Conservation (phyloP, 2,329 filamentous ascomycete species). For the Alternaria arborescens region DNA sequence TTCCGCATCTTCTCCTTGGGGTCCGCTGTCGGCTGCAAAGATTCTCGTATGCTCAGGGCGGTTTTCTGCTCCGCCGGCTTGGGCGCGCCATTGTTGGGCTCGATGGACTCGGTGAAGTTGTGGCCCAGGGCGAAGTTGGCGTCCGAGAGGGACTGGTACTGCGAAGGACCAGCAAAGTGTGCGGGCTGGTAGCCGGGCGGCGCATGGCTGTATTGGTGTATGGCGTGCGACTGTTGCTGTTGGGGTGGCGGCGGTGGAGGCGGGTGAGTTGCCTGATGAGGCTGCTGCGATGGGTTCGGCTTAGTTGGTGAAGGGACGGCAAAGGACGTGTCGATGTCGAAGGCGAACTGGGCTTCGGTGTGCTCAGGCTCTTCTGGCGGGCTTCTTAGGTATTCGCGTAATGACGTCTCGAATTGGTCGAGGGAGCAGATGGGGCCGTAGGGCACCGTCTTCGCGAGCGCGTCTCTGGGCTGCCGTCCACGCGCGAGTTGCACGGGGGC, state of each 20-base stretch:
- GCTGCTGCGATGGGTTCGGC: conserved; percentile 7
- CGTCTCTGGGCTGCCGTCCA: conserved; percentile 51
- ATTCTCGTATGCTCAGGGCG: conserved; percentile 48
- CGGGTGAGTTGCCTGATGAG: conserved; percentile 4
- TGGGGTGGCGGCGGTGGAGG: conserved; percentile 2
- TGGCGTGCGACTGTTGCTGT: conserved; percentile 16
- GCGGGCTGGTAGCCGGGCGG: conserved; percentile 43
- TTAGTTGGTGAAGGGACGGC: conserved; percentile 31
- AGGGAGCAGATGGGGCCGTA: conserved; percentile 42
- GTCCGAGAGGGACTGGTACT: conserved; percentile 39
- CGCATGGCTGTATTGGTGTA: conserved; percentile 26
- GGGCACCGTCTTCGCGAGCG: conserved; percentile 43
- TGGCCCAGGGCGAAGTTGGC: conserved; percentile 37
- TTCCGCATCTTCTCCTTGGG: conserved; percentile 55
- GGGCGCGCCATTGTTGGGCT: conserved; percentile 12
- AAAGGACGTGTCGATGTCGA: conserved; percentile 51
- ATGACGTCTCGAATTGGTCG: conserved; percentile 48
- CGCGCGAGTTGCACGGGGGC: conserved; percentile 41
- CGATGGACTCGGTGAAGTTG: conserved; percentile 21
- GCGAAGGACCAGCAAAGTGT: conserved; percentile 29
- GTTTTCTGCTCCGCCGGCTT: conserved; percentile 36
- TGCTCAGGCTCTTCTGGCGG: conserved; percentile 49
- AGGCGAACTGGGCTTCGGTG: conserved; percentile 50
- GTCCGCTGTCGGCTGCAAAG: conserved; percentile 46
- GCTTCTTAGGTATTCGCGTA: conserved; percentile 46